Evolutionary conservation across 331 rosid species (phyloP), one percentile per base, ranked within the genome.

Genomic region (Erythrophleum ivorense): DNA sequence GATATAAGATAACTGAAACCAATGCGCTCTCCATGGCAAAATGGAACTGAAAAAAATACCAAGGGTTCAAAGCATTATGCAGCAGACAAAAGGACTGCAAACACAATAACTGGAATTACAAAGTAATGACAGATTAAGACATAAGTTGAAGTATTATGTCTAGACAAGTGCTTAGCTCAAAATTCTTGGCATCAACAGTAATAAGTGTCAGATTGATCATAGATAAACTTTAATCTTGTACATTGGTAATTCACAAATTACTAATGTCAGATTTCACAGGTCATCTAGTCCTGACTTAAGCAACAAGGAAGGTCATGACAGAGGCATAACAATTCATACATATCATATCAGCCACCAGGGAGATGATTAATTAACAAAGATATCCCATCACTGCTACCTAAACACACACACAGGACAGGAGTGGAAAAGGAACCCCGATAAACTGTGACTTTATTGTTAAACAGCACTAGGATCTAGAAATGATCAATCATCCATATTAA

Each of bases 1-100:
- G 97, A 93, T 75, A 93, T 91, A 66, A 93, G 89, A 83, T 93
- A 91, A 86, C 97, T 93, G 83, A 93, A 93, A 49, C 97, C 94
- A 84, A 90, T 93, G 81, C 94, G 94, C 84, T 91, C 97, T 38
- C 97, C 94, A 68, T 88, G 97, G 82, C 97, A 89, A 87, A 93
- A 93, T 73, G 91, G 92, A 82, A 93, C 97, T 93, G 90, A 53
- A 84, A 88, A 64, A 31, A 43, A 34, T 48, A 71, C 55, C 65
- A 79, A 31, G 29, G 43, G 48, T n/a, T 10, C 15, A 48, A 65
- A 84, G 79, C 65, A 64, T 82, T 64, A 84, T 54, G 38, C 53
- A 10, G 57, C 69, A 45, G 49, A 84, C 57, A 70, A 38, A n/a
- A 50, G 55, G 49, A 76, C 9, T 31, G 33, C 66, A 62, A 77